Conservation (phyloP, 129 eudicot genomes). For the Lonicera japonica region DNA sequence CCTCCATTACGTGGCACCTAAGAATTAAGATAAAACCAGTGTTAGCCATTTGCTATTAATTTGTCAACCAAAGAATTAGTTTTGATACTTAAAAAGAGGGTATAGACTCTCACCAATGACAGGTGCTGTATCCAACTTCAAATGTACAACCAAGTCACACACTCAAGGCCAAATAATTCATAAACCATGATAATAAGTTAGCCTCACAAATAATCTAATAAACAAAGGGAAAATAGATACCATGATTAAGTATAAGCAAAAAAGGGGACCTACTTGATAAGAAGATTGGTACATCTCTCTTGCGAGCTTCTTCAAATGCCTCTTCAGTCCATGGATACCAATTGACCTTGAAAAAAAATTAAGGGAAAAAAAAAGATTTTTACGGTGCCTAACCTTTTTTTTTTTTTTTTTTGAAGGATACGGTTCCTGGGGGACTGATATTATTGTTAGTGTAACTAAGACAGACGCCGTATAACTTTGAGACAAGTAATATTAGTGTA, state of each 20-base stretch:
- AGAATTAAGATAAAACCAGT: slow-evolving; percentile 8
- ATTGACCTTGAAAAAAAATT: slow-evolving; percentile 45
- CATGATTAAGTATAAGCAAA: background rate
- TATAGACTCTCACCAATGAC: slow-evolving; percentile 75
- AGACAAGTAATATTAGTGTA: too few species aligned
- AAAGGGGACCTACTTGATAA: slow-evolving; percentile 49
- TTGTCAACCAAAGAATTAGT: background rate
- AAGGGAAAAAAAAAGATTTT: too few species aligned
- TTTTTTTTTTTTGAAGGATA: too few species aligned
- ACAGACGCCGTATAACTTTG: too few species aligned
- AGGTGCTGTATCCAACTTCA: slow-evolving; percentile 98
- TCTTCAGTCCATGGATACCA: slow-evolving; percentile 99
- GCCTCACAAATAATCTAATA: slow-evolving; percentile 2
- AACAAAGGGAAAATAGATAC: background rate
- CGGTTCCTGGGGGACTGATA: too few species aligned
- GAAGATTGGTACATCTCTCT: slow-evolving; percentile 86
- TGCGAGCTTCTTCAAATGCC: slow-evolving; percentile 81
- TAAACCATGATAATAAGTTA: slow-evolving; percentile 8
- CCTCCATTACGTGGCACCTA: slow-evolving; percentile 99
- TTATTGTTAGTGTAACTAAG: too few species aligned
- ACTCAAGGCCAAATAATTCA: background rate
- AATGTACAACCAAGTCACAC: slow-evolving; percentile 10
- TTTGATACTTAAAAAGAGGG: background rate
- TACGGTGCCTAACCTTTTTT: too few species aligned
- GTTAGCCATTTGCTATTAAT: background rate